These are phyloP conservation scores for Dujonia santamariae DNA, from an alignment of 1,139 yeast species.

Conservation along the genomic window DNA sequence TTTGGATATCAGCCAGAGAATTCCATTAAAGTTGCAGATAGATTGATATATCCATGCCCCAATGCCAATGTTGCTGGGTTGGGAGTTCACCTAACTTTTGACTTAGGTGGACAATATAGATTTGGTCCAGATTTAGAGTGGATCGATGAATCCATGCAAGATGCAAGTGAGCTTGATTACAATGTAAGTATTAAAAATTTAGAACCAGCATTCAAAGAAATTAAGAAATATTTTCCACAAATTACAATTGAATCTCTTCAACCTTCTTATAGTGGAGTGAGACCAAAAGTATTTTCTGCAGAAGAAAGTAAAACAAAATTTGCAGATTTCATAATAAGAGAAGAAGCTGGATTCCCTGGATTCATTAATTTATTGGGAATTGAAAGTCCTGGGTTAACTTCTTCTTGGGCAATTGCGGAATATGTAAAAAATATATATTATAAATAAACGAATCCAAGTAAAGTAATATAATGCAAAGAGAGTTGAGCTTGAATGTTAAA, in stretches of 20 bases:
- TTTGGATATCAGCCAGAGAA: constrained; percentile 50
- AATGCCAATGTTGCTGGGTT: constrained; percentile 67
- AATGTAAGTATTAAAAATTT: constrained; percentile 47
- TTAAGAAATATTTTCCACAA: constrained; percentile 60
- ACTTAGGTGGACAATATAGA: constrained; percentile 72
- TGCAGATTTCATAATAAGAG: constrained; percentile 70
- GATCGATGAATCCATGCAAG: constrained; percentile 39
- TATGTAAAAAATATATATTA: constrained; percentile 51
- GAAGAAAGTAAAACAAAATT: constrained; percentile 40
- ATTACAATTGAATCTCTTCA: constrained; percentile 49
- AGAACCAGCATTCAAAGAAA: constrained; percentile 55
- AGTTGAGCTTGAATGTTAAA: too few relatives aligned
- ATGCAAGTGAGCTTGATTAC: constrained; percentile 42
- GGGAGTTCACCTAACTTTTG: constrained; percentile 86
- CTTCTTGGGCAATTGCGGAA: constrained; percentile 78
- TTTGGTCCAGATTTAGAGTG: constrained; percentile 93
- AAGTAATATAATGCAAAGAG: too few relatives aligned
- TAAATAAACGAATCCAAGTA: constrained; percentile 11
- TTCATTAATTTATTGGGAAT: constrained; percentile 79
- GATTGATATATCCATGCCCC: constrained; percentile 77
- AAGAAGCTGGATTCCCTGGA: constrained; percentile 69
- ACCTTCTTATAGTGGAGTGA: constrained; percentile 75
- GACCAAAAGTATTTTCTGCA: constrained; percentile 67
- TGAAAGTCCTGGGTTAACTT: constrained; percentile 87
- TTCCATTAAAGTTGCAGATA: constrained; percentile 30